Conservation (phyloP, 2,329 filamentous ascomycete species). For the Proliferodiscus dingleyae region DNA sequence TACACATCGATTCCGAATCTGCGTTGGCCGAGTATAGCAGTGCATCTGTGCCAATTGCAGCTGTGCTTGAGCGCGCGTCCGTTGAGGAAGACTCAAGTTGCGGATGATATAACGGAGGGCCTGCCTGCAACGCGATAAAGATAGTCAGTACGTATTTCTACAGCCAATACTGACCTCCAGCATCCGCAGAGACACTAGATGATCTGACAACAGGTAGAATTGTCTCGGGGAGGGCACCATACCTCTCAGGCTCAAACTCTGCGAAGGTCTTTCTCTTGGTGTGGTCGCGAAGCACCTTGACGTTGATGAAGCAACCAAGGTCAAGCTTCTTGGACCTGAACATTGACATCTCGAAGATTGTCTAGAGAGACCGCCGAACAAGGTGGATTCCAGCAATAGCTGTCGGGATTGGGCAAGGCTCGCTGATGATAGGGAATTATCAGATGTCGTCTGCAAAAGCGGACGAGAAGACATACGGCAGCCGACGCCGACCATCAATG, state of each 20-base stretch:
- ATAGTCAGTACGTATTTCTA: not conserved
- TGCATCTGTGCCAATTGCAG: slow-evolving; percentile 94
- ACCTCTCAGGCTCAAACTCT: slow-evolving; percentile 80
- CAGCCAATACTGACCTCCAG: not conserved
- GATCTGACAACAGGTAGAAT: not conserved
- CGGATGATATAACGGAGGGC: slow-evolving; percentile 88
- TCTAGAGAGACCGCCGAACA: no score
- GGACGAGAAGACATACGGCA: no score
- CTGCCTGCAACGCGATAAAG: slow-evolving; percentile 58
- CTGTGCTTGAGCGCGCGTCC: slow-evolving; percentile 85
- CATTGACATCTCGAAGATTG: slow-evolving; percentile 62
- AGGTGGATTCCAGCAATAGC: no score
- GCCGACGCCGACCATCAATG: no score
- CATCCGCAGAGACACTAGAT: not conserved
- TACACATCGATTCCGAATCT: slow-evolving; percentile 91
- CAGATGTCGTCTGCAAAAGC: no score
- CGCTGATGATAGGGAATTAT: no score
- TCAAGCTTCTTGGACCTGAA: slow-evolving; percentile 90
- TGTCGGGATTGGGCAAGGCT: no score
- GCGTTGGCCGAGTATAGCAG: slow-evolving; percentile 86
- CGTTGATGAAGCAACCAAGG: slow-evolving; percentile 81
- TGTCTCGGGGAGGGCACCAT: slow-evolving; percentile 4
- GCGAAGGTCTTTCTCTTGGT: slow-evolving; percentile 93
- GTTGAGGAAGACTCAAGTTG: slow-evolving; percentile 78
- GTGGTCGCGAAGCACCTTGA: slow-evolving; percentile 85